phyloP scores from a whole-genome alignment of 768 basidiomycete species.

The Mycena epipterygia region DNA sequence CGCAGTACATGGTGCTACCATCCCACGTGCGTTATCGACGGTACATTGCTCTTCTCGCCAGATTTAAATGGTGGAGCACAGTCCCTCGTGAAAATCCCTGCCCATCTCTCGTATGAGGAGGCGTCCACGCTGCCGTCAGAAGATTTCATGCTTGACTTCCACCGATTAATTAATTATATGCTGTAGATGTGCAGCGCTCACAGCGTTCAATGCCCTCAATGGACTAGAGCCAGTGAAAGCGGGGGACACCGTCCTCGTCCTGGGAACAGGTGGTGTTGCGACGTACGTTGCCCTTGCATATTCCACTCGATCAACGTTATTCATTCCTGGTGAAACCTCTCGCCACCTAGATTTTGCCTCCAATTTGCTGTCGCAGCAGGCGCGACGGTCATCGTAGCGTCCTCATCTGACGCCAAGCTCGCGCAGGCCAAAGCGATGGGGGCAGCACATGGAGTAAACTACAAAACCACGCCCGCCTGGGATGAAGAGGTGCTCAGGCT shows the following conservation, averaged over 20 bases:
- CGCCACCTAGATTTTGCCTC: conserved; percentile 56
- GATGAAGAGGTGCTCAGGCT: conserved; percentile 58
- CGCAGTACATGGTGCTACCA: neutral
- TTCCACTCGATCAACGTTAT: too few relatives aligned
- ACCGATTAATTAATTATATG: conserved; percentile 29
- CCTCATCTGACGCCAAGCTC: conserved; percentile 63
- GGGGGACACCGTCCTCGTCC: conserved; percentile 70
- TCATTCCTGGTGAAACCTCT: too few relatives aligned
- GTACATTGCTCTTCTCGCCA: neutral
- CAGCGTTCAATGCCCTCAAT: conserved; percentile 72
- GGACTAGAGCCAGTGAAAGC: conserved; percentile 66
- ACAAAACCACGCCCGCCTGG: conserved; percentile 62
- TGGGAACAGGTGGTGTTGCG: conserved; percentile 71
- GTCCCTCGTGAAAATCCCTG: conserved; percentile 55
- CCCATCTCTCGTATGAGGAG: conserved; percentile 60
- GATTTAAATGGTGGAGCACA: conserved; percentile 45
- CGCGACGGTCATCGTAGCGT: conserved; percentile 59
- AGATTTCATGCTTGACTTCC: neutral
- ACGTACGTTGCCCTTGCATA: conserved; percentile 49
- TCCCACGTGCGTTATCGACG: neutral
- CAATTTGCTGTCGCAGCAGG: conserved; percentile 63
- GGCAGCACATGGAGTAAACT: conserved; percentile 61
- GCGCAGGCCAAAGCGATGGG: conserved; percentile 54
- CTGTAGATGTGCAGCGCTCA: conserved; percentile 68
- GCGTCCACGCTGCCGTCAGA: conserved; percentile 57